Evolutionary conservation across 2,329 filamentous ascomycete genomes (phyloP).

Genomic region (Colletotrichum endophyticum): DNA sequence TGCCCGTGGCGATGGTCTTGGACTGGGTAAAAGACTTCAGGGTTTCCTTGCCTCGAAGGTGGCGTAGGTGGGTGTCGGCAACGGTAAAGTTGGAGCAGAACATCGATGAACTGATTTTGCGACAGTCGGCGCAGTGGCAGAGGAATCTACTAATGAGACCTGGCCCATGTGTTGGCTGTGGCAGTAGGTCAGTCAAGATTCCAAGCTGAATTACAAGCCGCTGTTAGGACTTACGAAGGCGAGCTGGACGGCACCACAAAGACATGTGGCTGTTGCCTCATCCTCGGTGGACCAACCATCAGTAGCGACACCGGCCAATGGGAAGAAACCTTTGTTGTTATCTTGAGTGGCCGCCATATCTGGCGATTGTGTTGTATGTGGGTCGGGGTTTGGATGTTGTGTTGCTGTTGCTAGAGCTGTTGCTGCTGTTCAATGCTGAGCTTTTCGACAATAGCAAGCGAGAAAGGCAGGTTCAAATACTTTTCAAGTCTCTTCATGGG

Average conservation of each 20-base stretch:
- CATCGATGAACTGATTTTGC: slow-evolving; percentile 67
- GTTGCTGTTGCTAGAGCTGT: not conserved
- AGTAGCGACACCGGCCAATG: slow-evolving; percentile 36
- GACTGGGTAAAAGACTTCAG: slow-evolving; percentile 50
- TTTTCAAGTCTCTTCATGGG: not conserved
- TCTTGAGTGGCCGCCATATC: not conserved
- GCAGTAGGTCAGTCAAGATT: not conserved
- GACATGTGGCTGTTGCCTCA: slow-evolving; percentile 62
- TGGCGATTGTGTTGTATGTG: not conserved
- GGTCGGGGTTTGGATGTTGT: not conserved
- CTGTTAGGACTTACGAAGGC: slow-evolving; percentile 46
- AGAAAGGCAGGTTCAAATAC: not conserved
- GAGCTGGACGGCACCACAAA: slow-evolving; percentile 61
- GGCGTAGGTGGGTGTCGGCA: slow-evolving; percentile 45
- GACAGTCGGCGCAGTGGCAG: slow-evolving; percentile 67
- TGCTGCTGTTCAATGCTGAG: not conserved
- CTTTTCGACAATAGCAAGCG: not conserved
- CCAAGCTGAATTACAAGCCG: not conserved
- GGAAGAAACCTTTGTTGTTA: slow-evolving; percentile 26
- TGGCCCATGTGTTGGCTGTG: slow-evolving; percentile 47
- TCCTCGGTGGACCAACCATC: slow-evolving; percentile 51
- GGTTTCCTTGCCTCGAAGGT: slow-evolving; percentile 56
- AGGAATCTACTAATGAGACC: slow-evolving; percentile 56
- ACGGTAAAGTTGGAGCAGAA: slow-evolving; percentile 65
- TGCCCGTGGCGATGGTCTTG: slow-evolving; percentile 49